Base-by-base conservation (phyloP, 1,284 basidiomycete species). In the Coniferiporia sulphurascens region DNA sequence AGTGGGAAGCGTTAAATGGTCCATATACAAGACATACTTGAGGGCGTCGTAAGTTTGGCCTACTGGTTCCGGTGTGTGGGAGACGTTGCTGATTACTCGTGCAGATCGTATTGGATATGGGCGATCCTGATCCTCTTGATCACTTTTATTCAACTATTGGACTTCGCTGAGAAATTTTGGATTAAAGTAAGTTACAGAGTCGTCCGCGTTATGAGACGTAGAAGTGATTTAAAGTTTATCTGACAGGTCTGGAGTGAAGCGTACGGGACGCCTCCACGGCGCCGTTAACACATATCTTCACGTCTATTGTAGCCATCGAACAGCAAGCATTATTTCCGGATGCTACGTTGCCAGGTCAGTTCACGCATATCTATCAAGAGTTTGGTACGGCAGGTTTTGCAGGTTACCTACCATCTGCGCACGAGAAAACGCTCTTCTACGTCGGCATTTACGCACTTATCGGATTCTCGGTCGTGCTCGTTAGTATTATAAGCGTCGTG, bases 1-100 rank as follows among this genome's bases (percentile, higher is more conserved):
- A 46, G 77, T 79, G 0, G 91, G 91, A 1, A 81, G 83, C 54
- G 91, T 94, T 38, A 90, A 91, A 67, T 89, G 87, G 86, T 69
- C 72, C 1, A 86, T 92, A 48, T 94, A 94, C 70, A 84, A 86
- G 63, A 86, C 83, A 12, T 93, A 93, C 69, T 75, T 94, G 59
- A 78, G 80, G 65, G 86, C 85, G 45, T 86, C 85, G 83, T 85
- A 60, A 63, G 68, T 68, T 1, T 43, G n/a, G 17, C 41, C 19
- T 63, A 56, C 27, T 19, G 38, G 58, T 21, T 41, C 0, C 48
- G 4, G 32, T 38, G 9, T 44, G 56, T 57, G 27, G 19, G 13
- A 52, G 22, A 9, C 21, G n/a, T 49, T 49, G 48, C 69, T 69
- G 5, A 36, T 44, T 57, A 48, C 48, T 65, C 15, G 55, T 56